phyloP scores from a whole-genome alignment of 179 eudicot species.

The Kewa caespitosa region DNA sequence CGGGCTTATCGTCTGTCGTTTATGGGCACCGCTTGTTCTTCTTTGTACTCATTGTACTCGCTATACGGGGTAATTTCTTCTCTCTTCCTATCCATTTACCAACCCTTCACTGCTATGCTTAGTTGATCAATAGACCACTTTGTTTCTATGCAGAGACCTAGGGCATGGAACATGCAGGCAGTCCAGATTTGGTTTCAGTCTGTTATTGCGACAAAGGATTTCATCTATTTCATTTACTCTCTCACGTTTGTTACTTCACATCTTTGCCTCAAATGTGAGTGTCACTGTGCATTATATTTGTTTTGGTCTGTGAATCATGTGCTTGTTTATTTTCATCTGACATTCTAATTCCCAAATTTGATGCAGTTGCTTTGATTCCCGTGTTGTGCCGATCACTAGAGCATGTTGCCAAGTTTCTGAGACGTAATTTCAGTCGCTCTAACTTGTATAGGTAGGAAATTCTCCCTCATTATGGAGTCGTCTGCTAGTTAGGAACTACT shows the following conservation, averaged over 20 bases:
- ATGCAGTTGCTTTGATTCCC: slow-evolving; percentile 88
- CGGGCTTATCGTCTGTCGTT: slow-evolving; percentile 83
- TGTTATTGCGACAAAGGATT: slow-evolving; percentile 74
- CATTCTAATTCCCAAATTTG: slow-evolving; percentile 12
- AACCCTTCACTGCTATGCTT: background rate
- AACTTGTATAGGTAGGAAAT: slow-evolving; percentile 63
- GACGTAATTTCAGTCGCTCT: slow-evolving; percentile 81
- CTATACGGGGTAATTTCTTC: slow-evolving; percentile 74
- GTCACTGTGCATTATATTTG: background rate
- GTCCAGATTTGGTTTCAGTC: slow-evolving; percentile 88
- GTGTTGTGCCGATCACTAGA: slow-evolving; percentile 76
- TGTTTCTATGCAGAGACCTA: slow-evolving; percentile 61
- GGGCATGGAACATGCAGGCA: slow-evolving; percentile 90
- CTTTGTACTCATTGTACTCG: slow-evolving; percentile 79
- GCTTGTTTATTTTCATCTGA: slow-evolving; percentile 10
- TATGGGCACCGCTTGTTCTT: slow-evolving; percentile 80
- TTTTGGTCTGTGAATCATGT: no score
- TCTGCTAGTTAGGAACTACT: no score
- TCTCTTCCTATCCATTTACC: background rate
- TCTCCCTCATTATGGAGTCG: no score
- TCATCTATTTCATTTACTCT: slow-evolving; percentile 72
- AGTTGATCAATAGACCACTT: slow-evolving; percentile 3
- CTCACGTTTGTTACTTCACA: slow-evolving; percentile 76
- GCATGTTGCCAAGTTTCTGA: slow-evolving; percentile 84
- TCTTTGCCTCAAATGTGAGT: slow-evolving; percentile 78